A percentile compares a stretch with the other conserved stretches of the same genome.
Conservation (phyloP, 1,139 yeast genomes). For the Taiozyma onychis region DNA sequence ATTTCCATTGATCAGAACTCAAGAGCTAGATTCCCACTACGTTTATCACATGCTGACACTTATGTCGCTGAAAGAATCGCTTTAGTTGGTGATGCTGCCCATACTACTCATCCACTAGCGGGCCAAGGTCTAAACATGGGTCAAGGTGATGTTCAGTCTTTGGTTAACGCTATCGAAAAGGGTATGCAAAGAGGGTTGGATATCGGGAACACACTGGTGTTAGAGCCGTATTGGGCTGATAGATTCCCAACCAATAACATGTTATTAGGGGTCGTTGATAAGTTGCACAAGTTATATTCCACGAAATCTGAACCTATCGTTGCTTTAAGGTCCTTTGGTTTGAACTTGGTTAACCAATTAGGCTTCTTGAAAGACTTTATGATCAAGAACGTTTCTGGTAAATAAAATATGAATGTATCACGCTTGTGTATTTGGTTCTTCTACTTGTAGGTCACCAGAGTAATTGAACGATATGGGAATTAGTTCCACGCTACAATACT, state of each 20-base stretch:
- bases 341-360: conserved; percentile 58
- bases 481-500: no score
- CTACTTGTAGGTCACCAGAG: neutral
- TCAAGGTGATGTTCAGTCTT: conserved; percentile 80
- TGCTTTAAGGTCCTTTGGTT: conserved; percentile 67
- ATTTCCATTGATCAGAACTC: conserved; percentile 53
- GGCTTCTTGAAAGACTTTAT: conserved; percentile 56
- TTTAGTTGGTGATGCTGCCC: conserved; percentile 96
- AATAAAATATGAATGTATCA: conserved; percentile 6
- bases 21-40: conserved; percentile 85
- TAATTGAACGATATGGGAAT: no score
- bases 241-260: conserved; percentile 78
- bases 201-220: conserved; percentile 74
- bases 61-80: conserved; percentile 84
- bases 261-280: conserved; percentile 84
- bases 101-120: conserved; percentile 93
- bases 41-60: conserved; percentile 84
- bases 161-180: conserved; percentile 61
- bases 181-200: conserved; percentile 81
- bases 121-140: conserved; percentile 99
- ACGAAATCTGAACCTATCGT: conserved; percentile 73
- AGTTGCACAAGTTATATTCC: conserved; percentile 81
- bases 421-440: neutral
- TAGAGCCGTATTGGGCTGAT: conserved; percentile 81
- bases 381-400: conserved; percentile 42